Percentiles rank a stretch among this genome's conserved stretches.
Conservation (phyloP, 2,329 filamentous ascomycete genomes). For the Fusarium redolens region DNA sequence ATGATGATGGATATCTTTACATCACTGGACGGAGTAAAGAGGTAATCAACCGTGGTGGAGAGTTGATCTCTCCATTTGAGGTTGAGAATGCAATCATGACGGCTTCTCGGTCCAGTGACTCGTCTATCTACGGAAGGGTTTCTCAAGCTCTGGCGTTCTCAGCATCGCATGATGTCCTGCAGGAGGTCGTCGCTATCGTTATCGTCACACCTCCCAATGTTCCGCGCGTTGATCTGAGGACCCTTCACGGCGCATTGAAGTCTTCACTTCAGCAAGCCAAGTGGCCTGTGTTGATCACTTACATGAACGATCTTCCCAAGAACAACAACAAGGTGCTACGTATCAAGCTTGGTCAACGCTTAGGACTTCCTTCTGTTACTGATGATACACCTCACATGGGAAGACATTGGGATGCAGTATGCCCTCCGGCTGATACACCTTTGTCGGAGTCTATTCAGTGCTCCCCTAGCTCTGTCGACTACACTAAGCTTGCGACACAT, state of each 20-base stretch:
- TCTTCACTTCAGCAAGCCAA: conserved; percentile 2
- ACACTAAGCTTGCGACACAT: rapidly evolving
- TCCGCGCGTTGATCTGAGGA: not conserved
- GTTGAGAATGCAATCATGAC: conserved; percentile 23
- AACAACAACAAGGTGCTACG: conserved; percentile 14
- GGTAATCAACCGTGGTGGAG: conserved; percentile 2
- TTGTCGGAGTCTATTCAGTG: not conserved
- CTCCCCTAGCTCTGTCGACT: not conserved
- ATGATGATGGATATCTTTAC: conserved; percentile 2
- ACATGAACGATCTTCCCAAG: conserved; percentile 10
- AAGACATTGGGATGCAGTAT: not conserved
- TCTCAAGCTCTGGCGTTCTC: conserved; percentile 2
- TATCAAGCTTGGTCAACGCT: not conserved
- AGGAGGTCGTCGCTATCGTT: not conserved
- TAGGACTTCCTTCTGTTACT: not conserved
- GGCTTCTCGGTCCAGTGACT: not conserved
- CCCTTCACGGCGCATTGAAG: not conserved
- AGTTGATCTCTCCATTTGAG: conserved; percentile 2
- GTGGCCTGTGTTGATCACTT: conserved; percentile 3
- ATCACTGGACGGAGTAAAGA: conserved; percentile 19
- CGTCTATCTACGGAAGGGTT: not conserved
- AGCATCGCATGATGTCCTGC: not conserved
- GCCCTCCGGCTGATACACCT: not conserved
- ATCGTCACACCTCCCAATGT: not conserved
- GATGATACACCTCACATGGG: not conserved